phyloP scores from a whole-genome alignment of 75 land plant genomes.

The Picea sitchensis region DNA sequence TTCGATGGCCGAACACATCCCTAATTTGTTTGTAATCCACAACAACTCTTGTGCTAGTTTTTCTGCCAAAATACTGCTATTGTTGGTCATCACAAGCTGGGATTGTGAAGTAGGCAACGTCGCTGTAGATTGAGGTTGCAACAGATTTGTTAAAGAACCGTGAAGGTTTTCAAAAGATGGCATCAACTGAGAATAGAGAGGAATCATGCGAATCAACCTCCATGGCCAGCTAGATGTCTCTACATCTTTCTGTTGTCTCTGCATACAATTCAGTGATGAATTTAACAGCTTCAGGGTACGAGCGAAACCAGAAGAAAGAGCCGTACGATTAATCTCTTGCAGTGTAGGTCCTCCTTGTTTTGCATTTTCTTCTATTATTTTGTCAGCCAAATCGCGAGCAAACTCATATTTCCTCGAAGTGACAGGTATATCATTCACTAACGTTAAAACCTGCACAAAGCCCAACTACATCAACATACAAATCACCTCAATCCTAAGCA shows the following conservation, averaged over 20 bases:
- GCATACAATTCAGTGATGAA: conserved; percentile 11
- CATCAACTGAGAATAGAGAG: conserved; percentile 15
- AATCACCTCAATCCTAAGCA: not conserved
- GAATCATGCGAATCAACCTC: conserved; percentile 26
- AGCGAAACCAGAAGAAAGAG: conserved; percentile 55
- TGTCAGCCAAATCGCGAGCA: conserved; percentile 67
- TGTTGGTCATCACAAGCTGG: not conserved
- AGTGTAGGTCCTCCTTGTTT: conserved; percentile 31
- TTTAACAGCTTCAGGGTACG: conserved; percentile 36
- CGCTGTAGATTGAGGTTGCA: conserved; percentile 10
- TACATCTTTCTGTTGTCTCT: conserved; percentile 11
- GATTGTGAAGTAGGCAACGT: conserved; percentile 9
- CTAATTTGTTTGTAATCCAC: conserved; percentile 81
- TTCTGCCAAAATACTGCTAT: conserved; percentile 50
- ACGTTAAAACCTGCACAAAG: conserved; percentile 54
- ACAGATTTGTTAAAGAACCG: conserved; percentile 14
- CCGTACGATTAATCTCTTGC: conserved; percentile 55
- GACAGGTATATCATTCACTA: conserved; percentile 63
- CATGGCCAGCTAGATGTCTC: conserved; percentile 34
- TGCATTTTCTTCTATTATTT: conserved; percentile 59
- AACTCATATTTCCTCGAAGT: conserved; percentile 78
- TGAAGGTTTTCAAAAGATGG: conserved; percentile 16
- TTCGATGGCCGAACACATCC: conserved; percentile 43
- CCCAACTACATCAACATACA: conserved; percentile 12
- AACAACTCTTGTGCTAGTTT: conserved; percentile 86